Base-by-base conservation (phyloP, 1,139 yeast species). In the Saccharomycopsis crataegensis region DNA sequence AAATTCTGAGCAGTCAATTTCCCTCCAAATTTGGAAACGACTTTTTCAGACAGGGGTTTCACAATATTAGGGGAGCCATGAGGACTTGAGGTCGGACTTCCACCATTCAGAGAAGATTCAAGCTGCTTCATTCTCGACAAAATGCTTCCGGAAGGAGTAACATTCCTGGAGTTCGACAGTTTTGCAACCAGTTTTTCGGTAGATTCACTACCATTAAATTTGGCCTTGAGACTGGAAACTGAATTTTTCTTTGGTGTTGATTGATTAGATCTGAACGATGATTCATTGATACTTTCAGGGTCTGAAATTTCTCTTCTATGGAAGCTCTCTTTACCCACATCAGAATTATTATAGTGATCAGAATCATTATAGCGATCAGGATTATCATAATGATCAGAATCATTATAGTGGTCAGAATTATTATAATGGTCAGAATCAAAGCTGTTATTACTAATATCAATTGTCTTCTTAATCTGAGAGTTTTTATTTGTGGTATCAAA, bases 91-190 rank as follows among this genome's bases (percentile, higher is more conserved):
- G 11, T 37, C 9, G 49, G 53, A 36, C 47, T 51, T 14, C 49
- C 46, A 11, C 42, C 38, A 14, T 60, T 57, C 14, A 16, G 64
- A 34, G 58, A 54, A 8, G 64, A 63, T 43, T 67, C 70, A 53
- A 65, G 64, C 52, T 64, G 68, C 56, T 59, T 65, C 37, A 66
- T 66, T 50, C 62, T 63, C 4, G 66, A 63, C 46, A 66, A 54
- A n/a, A 67, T 64, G 41, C 61, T 63, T 12, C 59, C 55, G 0
- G 67, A 62, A 8, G 67, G 64, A 2, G 65, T 52, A 17, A 62
- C 48, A 60, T 62, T 60, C 63, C 62, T 32, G 7, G 60, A 60
- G 49, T 22, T 45, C 47, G 7, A 45, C 11, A 16, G n/a, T 11
- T 34, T 44, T 33, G 4, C 36, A 16, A 12, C 22, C 17, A 6